Base-by-base conservation (phyloP, 2,329 filamentous ascomycete genomes). In the Arachnomyces sp. region DNA sequence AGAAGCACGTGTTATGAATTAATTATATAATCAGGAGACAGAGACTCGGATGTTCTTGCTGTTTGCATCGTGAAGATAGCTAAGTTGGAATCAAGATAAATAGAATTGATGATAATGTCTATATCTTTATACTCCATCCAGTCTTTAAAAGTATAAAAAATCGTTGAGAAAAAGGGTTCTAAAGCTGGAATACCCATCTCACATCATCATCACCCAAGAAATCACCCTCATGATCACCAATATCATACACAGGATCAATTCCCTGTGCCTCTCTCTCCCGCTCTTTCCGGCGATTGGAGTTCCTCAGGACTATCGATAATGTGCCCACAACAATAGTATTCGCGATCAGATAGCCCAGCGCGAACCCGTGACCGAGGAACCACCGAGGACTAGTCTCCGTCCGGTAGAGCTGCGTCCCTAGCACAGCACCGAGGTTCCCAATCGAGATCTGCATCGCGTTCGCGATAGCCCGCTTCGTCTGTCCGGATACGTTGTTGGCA, bases 391-490 rank as follows among this genome's bases (percentile, higher is more conserved):
- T 74, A 18, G 78, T 76, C 2, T 70, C 64, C 0, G 71, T 66
- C 2, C 81, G 68, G 55, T 86, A 86, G 1, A 86, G 56, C 58
- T 86, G 81, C 1, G 81, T 86, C 0, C 81, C 82, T 16, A 86
- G 50, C 0, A 85, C 78, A 0, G 79, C 80, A 0, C 81, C 82
- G 1, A 82, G 54, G 47, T 84, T 85, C 0, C 81, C 82, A 37
- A 86, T 79, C 7, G 75, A 80, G 42, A 86, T 84, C 50, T 84
- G 80, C 73, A 86, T 77, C 0, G 77, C 82, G 35, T 80, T 84
- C 2, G 77, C 78, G 3, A 80, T 77, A 1, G 77, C 78, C 1
- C 82, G 69, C 59, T 86, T 86, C 0, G 79, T 83, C 59, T 84
- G 80, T 0, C 80, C 79, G 0, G 77, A 80, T 0, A 86, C 78